phyloP scores from a whole-genome alignment of 2,329 filamentous ascomycete species.

The Pestalotiopsis sp. region DNA sequence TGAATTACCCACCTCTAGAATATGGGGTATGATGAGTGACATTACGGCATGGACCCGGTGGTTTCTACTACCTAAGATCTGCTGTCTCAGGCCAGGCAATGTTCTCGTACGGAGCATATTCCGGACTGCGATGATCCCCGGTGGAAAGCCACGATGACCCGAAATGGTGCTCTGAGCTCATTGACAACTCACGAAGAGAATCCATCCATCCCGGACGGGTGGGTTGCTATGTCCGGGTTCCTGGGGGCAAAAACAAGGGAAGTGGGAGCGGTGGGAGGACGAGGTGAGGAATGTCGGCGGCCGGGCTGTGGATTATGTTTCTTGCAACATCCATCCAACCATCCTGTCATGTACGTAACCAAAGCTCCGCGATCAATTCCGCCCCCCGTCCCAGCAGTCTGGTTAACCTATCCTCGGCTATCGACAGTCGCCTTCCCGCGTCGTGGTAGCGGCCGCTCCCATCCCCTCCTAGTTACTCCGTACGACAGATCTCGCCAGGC shows the following conservation, averaged over 20 bases:
- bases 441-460: neutral
- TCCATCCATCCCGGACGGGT: neutral
- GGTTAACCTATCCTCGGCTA: slow-evolving; percentile 13
- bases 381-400: slow-evolving; percentile 8
- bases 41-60: too few relatives aligned
- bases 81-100: neutral
- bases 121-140: neutral
- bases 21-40: too few relatives aligned
- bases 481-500: neutral
- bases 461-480: neutral
- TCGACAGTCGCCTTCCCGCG: slow-evolving; percentile 2
- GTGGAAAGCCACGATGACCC: neutral
- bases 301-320: too few relatives aligned
- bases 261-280: too few relatives aligned
- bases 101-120: neutral
- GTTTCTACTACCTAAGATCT: neutral
- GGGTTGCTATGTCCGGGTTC: too few relatives aligned
- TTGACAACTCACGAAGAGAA: neutral
- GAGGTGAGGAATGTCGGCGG: too few relatives aligned
- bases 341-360: neutral
- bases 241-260: too few relatives aligned
- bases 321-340: too few relatives aligned
- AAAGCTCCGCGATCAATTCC: neutral
- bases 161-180: neutral
- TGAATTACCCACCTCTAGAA: too few relatives aligned